These are phyloP conservation scores for Cucurbita moschata DNA, from an alignment of 306 rosid genomes.

Conservation along the genomic window DNA sequence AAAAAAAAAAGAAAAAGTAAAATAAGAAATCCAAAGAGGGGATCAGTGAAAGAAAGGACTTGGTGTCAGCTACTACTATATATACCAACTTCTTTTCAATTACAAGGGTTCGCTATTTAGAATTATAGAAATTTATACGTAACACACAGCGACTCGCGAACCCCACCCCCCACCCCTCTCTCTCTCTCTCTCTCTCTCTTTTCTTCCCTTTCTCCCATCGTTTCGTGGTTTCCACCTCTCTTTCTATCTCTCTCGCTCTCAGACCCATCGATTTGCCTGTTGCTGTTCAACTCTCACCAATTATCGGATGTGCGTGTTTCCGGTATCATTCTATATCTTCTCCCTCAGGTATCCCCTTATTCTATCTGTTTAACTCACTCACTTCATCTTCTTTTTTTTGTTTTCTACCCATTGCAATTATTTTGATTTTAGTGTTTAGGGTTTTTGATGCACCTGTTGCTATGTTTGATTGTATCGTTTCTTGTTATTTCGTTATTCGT, in stretches of 20 bases:
- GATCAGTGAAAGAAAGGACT: not conserved
- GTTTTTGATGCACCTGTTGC: slow-evolving; percentile 9
- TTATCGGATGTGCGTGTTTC: slow-evolving; percentile 50
- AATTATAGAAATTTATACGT: slow-evolving; percentile 6
- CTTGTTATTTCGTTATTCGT: not conserved
- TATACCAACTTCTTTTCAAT: slow-evolving; percentile 1
- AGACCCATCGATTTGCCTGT: slow-evolving; percentile 1
- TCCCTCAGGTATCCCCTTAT: slow-evolving; percentile 33
- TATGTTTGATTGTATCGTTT: not conserved
- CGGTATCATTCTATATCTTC: slow-evolving; percentile 28
- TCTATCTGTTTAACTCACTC: not conserved
- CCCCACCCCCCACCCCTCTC: slow-evolving; percentile 15
- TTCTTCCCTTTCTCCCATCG: slow-evolving; percentile 8
- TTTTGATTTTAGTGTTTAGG: not conserved
- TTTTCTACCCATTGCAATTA: not conserved
- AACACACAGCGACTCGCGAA: slow-evolving; percentile 20
- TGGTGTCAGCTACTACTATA: slow-evolving; percentile 4
- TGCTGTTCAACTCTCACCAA: not conserved
- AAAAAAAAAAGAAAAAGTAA: too few relatives aligned
- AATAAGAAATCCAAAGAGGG: not conserved
- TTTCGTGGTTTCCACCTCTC: slow-evolving; percentile 35
- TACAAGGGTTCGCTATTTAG: slow-evolving; percentile 11
- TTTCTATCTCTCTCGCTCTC: not conserved
- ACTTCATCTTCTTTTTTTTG: not conserved
- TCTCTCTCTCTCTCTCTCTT: slow-evolving; percentile 4